Conservation (phyloP, 108 stramenopile species). For the Skeletonema grethae region DNA sequence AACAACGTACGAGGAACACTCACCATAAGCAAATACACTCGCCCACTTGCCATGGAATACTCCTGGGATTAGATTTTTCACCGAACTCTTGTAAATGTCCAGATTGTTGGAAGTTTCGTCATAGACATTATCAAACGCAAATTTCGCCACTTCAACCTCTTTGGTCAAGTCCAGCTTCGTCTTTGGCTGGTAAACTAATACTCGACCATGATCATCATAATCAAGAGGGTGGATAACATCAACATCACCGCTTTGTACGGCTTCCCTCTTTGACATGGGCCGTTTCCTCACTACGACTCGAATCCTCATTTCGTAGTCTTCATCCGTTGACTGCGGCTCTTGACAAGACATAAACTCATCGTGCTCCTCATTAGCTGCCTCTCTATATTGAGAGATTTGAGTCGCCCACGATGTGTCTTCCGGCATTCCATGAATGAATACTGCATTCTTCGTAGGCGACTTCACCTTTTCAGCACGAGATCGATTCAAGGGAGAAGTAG, state of each 20-base stretch:
- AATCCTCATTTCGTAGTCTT: constrained; percentile 84
- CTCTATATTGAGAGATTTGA: constrained; percentile 60
- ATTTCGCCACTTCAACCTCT: constrained; percentile 90
- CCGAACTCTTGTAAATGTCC: constrained; percentile 82
- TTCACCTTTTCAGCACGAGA: constrained; percentile 8
- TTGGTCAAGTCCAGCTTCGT: constrained; percentile 96
- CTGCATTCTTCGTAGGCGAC: constrained; percentile 23
- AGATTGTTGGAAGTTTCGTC: constrained; percentile 71
- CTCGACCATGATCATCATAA: constrained; percentile 67
- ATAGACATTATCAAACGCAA: constrained; percentile 97
- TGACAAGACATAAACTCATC: constrained; percentile 44
- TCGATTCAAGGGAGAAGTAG: constrained; percentile 10
- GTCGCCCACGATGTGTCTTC: constrained; percentile 67
- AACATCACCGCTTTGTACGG: constrained; percentile 58
- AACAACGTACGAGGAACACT: not conserved
- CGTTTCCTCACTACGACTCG: constrained; percentile 90
- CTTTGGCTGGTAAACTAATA: constrained; percentile 96
- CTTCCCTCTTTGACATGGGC: constrained; percentile 78
- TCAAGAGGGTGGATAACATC: constrained; percentile 85
- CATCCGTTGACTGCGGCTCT: constrained; percentile 24
- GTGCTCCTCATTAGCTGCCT: constrained; percentile 61
- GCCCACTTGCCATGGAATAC: constrained; percentile 89
- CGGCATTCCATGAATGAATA: constrained; percentile 51
- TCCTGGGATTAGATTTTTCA: constrained; percentile 86
- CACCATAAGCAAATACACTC: constrained; percentile 87